Evolutionary conservation across 2,329 filamentous ascomycete species (phyloP).

Genomic region (Fusarium siculi): DNA sequence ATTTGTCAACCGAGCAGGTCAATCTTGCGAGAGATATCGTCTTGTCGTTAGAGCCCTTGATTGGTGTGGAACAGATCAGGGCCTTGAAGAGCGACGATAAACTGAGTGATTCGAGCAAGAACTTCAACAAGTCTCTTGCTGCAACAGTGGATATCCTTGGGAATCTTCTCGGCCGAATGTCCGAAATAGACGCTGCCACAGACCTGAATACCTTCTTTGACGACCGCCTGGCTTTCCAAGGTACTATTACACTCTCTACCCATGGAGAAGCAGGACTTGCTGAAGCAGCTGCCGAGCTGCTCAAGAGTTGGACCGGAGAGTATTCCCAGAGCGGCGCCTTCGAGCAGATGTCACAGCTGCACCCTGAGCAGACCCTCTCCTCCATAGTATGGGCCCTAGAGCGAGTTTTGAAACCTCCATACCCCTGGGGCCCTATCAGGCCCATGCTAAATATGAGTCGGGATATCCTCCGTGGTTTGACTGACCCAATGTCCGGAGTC

Average conservation of each 20-base stretch:
- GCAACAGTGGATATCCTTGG: constrained; percentile 69
- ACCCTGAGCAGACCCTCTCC: constrained; percentile 54
- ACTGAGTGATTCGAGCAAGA: constrained; percentile 56
- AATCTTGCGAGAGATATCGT: constrained; percentile 80
- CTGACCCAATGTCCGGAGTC: constrained; percentile 66
- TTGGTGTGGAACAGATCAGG: constrained; percentile 79
- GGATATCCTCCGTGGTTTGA: constrained; percentile 66
- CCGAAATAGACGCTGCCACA: constrained; percentile 74
- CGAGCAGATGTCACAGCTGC: constrained; percentile 53
- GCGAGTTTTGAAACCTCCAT: constrained; percentile 49
- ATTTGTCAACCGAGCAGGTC: constrained; percentile 76
- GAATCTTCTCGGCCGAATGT: constrained; percentile 80
- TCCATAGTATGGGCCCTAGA: constrained; percentile 57
- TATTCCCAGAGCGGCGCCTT: constrained; percentile 55
- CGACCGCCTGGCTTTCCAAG: constrained; percentile 74
- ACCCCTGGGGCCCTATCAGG: constrained; percentile 67
- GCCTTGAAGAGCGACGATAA: constrained; percentile 59
- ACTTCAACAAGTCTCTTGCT: constrained; percentile 80
- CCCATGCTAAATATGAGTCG: constrained; percentile 67
- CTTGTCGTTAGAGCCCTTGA: constrained; percentile 74
- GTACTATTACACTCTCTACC: constrained; percentile 82
- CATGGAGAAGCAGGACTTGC: constrained; percentile 83
- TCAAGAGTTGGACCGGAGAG: constrained; percentile 84
- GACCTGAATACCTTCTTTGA: constrained; percentile 77
- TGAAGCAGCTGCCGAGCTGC: constrained; percentile 80